Evolutionary conservation across 2,329 filamentous ascomycete genomes (phyloP).

Genomic region (Ilyonectria destructans): DNA sequence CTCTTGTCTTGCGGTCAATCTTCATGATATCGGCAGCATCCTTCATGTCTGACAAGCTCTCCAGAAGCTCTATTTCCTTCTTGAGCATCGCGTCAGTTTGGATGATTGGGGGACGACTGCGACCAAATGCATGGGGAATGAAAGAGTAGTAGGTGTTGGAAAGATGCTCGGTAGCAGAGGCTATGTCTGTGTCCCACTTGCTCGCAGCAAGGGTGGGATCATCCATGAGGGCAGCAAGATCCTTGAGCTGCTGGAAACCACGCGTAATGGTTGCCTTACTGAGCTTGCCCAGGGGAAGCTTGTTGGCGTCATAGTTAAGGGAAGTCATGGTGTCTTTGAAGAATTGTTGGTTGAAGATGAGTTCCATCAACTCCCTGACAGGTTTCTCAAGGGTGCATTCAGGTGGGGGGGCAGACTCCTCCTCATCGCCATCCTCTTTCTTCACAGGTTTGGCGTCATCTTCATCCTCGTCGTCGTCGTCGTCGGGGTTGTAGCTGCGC

Average conservation of each 20-base stretch:
- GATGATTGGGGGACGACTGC: slow-evolving; percentile 81
- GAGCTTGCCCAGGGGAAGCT: slow-evolving; percentile 87
- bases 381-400: slow-evolving; percentile 73
- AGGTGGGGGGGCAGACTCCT: slow-evolving; percentile 56
- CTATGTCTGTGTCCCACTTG: slow-evolving; percentile 58
- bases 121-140: slow-evolving; percentile 87
- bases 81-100: slow-evolving; percentile 72
- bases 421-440: slow-evolving; percentile 56
- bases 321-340: slow-evolving; percentile 78
- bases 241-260: slow-evolving; percentile 85
- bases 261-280: slow-evolving; percentile 83
- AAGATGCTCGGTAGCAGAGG: slow-evolving; percentile 70
- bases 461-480: slow-evolving; percentile 67
- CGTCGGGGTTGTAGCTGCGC: slow-evolving; percentile 81
- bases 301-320: slow-evolving; percentile 81
- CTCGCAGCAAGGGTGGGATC: slow-evolving; percentile 63
- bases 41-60: slow-evolving; percentile 89
- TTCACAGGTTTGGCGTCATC: slow-evolving; percentile 52
- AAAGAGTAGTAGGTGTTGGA: slow-evolving; percentile 87
- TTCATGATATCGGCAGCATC: slow-evolving; percentile 86
- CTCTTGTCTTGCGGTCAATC: slow-evolving; percentile 65
- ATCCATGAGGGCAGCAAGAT: slow-evolving; percentile 78
- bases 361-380: slow-evolving; percentile 79
- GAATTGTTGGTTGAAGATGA: slow-evolving; percentile 87
- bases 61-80: slow-evolving; percentile 84